Evolutionary conservation across 441 rosid genomes (phyloP).

Genomic region (Lepidium campestre): DNA sequence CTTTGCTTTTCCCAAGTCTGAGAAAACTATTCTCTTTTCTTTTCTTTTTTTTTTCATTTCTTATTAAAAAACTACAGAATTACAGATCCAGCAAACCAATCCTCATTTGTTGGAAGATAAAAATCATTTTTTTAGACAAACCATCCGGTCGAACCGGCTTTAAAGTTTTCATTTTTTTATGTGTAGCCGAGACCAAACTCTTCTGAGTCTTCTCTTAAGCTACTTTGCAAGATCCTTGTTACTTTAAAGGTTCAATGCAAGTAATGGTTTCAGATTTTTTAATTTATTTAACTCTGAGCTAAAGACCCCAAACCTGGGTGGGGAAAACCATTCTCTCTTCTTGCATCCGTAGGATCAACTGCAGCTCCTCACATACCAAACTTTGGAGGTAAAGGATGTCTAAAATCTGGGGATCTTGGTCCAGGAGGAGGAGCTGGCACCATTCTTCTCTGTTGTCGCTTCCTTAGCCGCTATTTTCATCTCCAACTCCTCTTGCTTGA

Average conservation of each 20-base stretch:
- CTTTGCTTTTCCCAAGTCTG: neutral
- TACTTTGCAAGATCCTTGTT: too few relatives aligned
- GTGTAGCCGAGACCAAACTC: neutral
- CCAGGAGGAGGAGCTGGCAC: too few relatives aligned
- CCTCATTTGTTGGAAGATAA: neutral
- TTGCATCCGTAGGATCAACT: too few relatives aligned
- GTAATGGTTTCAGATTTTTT: too few relatives aligned
- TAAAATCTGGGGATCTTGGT: too few relatives aligned
- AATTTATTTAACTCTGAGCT: too few relatives aligned
- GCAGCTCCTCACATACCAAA: too few relatives aligned
- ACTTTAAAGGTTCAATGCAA: too few relatives aligned
- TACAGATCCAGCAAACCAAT: neutral
- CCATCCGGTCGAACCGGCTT: conserved; percentile 13
- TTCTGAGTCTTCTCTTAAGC: neutral
- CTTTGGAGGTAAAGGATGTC: too few relatives aligned
- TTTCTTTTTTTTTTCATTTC: neutral
- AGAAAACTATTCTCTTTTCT: neutral
- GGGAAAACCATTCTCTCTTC: too few relatives aligned
- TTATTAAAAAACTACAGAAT: neutral
- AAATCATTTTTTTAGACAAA: neutral
- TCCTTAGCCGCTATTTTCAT: conserved; percentile 84
- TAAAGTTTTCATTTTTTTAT: neutral
- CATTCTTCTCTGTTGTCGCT: conserved; percentile 64
- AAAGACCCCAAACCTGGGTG: too few relatives aligned
- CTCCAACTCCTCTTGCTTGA: conserved; percentile 83